Conservation (phyloP, 2,329 filamentous ascomycete species). For the Xylariales sp. region DNA sequence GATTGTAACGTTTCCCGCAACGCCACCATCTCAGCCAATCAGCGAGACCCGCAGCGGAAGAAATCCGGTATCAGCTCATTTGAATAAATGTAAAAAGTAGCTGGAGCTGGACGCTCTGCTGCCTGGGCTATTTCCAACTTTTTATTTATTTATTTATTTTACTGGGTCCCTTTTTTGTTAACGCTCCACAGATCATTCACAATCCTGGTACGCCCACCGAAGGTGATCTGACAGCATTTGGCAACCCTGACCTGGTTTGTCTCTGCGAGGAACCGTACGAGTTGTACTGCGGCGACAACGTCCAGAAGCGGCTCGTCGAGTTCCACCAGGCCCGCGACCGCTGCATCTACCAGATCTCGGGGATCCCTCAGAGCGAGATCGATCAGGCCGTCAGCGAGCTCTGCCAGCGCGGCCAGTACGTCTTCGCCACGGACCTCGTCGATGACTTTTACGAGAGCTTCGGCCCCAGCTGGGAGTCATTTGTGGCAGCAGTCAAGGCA, state of each 20-base stretch:
- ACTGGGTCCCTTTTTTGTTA: too few relatives aligned
- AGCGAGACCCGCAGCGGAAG: too few relatives aligned
- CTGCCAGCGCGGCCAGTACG: slow-evolving; percentile 3
- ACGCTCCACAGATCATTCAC: slow-evolving; percentile 3
- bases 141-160: too few relatives aligned
- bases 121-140: too few relatives aligned
- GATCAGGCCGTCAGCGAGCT: neutral
- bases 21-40: too few relatives aligned
- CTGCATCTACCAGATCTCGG: slow-evolving; percentile 4
- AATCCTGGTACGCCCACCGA: slow-evolving; percentile 3
- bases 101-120: too few relatives aligned
- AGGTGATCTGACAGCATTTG: slow-evolving; percentile 1
- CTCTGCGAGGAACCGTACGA: slow-evolving; percentile 3
- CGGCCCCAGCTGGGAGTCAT: slow-evolving; percentile 1
- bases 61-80: too few relatives aligned
- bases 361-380: neutral
- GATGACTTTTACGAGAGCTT: slow-evolving; percentile 6
- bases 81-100: too few relatives aligned
- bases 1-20: too few relatives aligned
- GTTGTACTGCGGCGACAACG: neutral
- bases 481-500: neutral
- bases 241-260: slow-evolving; percentile 2
- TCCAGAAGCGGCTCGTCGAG: slow-evolving; percentile 2
- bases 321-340: neutral
- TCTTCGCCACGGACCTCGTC: slow-evolving; percentile 2